phyloP scores from a whole-genome alignment of 495 filamentous ascomycete species.

The Podospora fimiseda region DNA sequence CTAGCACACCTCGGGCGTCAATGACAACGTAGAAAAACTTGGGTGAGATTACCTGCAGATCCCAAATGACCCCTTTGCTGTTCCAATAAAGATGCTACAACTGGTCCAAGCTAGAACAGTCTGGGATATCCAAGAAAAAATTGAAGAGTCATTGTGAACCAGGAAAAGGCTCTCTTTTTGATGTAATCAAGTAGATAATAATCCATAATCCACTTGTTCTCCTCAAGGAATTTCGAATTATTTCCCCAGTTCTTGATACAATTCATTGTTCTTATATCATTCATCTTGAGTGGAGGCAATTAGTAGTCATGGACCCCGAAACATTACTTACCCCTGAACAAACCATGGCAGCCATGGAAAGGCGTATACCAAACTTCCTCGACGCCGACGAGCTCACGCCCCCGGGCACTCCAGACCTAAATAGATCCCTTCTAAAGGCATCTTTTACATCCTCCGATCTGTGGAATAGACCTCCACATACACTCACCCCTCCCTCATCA shows the following conservation, averaged over 20 bases:
- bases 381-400: not conserved
- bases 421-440: not conserved
- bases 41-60: too few species aligned
- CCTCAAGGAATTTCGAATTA: not conserved
- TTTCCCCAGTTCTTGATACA: not conserved
- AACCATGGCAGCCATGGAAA: not conserved
- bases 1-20: not conserved
- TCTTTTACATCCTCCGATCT: not conserved
- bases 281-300: too few species aligned
- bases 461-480: not conserved
- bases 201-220: not conserved
- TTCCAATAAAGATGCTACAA: constrained; percentile 4
- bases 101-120: not conserved
- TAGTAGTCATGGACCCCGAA: not conserved
- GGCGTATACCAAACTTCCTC: not conserved
- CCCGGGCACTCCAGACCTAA: not conserved
- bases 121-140: not conserved
- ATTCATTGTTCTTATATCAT: not conserved
- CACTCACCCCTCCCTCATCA: not conserved
- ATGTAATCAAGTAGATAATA: not conserved
- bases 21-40: not conserved
- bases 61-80: too few species aligned
- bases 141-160: not conserved
- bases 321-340: not conserved
- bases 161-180: too few species aligned